Percentiles rank a stretch among this genome's conserved stretches.
These are phyloP conservation scores for Sicyos baderoa DNA, from an alignment of 306 rosid species.

Conservation along the genomic window DNA sequence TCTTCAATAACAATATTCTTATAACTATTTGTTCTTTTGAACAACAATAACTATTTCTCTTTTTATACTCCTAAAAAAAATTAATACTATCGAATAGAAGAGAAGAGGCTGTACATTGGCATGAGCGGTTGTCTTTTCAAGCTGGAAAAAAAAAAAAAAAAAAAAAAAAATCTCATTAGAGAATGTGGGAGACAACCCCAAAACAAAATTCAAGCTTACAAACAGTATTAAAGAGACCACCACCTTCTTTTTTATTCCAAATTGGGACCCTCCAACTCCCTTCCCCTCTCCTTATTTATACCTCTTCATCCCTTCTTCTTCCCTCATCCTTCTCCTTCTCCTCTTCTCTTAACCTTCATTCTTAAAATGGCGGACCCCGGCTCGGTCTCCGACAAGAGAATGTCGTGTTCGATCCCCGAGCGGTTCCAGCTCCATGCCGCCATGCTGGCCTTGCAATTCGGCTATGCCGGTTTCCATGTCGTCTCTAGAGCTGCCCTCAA, in stretches of 20 bases:
- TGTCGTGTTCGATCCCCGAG: slow-evolving; percentile 81
- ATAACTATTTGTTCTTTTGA: no score
- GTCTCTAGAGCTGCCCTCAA: slow-evolving; percentile 95
- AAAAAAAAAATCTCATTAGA: not conserved
- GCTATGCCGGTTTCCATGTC: slow-evolving; percentile 92
- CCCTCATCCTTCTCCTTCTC: not conserved
- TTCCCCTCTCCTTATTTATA: slow-evolving; percentile 11
- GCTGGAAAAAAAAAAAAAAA: not conserved
- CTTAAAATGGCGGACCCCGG: slow-evolving; percentile 59
- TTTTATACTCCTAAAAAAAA: no score
- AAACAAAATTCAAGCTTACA: slow-evolving; percentile 28
- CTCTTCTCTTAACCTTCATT: not conserved
- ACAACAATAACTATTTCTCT: no score
- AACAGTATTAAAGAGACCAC: slow-evolving; percentile 44
- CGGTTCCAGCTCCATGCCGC: slow-evolving; percentile 81
- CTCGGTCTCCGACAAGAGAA: slow-evolving; percentile 36
- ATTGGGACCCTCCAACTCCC: slow-evolving; percentile 27
- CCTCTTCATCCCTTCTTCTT: not conserved
- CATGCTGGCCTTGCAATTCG: slow-evolving; percentile 91
- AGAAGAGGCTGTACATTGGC: not conserved
- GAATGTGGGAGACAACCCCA: slow-evolving; percentile 25
- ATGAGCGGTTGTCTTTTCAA: slow-evolving; percentile 3
- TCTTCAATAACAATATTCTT: no score
- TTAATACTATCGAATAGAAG: no score
- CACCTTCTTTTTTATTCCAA: slow-evolving; percentile 33